A percentile compares a stretch with the other conserved stretches of the same genome.
Evolutionary conservation across 371 early-diverging fungal species (phyloP).

Genomic region (Polyrhizophydium stewartii): DNA sequence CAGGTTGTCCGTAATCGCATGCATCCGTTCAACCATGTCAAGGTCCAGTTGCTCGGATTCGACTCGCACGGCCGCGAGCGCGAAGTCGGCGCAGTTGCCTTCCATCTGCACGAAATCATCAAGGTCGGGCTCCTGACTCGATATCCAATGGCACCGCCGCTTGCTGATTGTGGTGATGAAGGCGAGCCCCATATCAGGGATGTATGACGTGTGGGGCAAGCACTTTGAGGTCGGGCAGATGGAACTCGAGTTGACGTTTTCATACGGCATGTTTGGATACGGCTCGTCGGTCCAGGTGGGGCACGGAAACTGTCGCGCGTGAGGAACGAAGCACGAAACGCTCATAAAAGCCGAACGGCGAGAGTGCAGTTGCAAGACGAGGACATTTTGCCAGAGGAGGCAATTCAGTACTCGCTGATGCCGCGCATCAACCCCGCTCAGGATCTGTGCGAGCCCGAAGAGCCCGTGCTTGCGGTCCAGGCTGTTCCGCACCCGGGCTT

Average conservation of each 20-base stretch:
- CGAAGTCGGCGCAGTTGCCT: slow-evolving; percentile 19
- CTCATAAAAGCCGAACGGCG: no score
- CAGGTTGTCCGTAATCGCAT: slow-evolving; percentile 19
- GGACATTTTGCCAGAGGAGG: slow-evolving; percentile 21
- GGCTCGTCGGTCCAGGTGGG: slow-evolving; percentile 31
- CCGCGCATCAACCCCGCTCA: slow-evolving; percentile 27
- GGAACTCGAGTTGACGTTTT: slow-evolving; percentile 34
- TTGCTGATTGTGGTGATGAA: no score
- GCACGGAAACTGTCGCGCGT: no score
- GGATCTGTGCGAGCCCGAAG: slow-evolving; percentile 18
- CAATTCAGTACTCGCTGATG: slow-evolving; percentile 29
- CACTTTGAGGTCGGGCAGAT: slow-evolving; percentile 30
- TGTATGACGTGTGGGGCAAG: slow-evolving; percentile 30
- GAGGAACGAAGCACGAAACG: no score
- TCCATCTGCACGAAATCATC: slow-evolving; percentile 40
- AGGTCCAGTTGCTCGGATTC: slow-evolving; percentile 13
- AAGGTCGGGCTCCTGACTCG: slow-evolving; percentile 5
- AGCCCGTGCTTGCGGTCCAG: slow-evolving; percentile 24
- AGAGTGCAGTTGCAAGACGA: slow-evolving; percentile 29
- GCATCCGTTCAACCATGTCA: slow-evolving; percentile 28
- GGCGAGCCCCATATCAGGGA: slow-evolving; percentile 30
- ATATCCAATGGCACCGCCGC: neutral
- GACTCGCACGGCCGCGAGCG: neutral
- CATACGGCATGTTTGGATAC: slow-evolving; percentile 38
- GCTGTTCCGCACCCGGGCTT: slow-evolving; percentile 32